These are phyloP conservation scores for Suillus tomentosus DNA, from an alignment of 768 basidiomycete species.

Conservation along the genomic window DNA sequence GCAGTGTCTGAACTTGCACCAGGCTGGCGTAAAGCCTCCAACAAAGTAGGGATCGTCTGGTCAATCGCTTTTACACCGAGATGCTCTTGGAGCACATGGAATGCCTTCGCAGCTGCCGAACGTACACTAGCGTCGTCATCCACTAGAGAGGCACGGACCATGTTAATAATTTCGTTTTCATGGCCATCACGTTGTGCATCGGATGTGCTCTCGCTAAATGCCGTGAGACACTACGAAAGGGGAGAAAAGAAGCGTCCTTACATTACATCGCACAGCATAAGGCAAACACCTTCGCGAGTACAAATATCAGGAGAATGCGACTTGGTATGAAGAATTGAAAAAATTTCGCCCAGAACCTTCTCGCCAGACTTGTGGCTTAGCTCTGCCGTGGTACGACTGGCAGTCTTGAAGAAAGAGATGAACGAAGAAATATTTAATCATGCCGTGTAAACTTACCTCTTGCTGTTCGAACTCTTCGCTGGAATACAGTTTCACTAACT, in stretches of 20 bases:
- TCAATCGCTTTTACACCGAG: conserved; percentile 92
- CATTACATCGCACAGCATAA: conserved; percentile 89
- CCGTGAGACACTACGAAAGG: not conserved
- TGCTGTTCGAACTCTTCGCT: conserved; percentile 82
- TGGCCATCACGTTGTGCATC: conserved; percentile 85
- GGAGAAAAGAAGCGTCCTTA: conserved; percentile 37
- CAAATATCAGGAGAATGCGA: conserved; percentile 61
- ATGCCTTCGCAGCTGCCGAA: conserved; percentile 82
- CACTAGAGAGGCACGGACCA: conserved; percentile 83
- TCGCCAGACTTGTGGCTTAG: conserved; percentile 96
- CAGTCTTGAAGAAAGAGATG: conserved; percentile 58
- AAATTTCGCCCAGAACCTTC: conserved; percentile 80
- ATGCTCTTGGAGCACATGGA: conserved; percentile 92
- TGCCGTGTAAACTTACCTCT: conserved; percentile 56
- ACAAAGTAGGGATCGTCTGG: conserved; percentile 90
- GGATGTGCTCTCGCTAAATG: conserved; percentile 73
- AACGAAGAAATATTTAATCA: conserved; percentile 10
- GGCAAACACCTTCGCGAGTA: conserved; percentile 82
- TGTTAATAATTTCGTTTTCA: conserved; percentile 84
- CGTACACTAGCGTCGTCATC: conserved; percentile 87
- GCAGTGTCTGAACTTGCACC: conserved; percentile 96
- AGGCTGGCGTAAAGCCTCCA: conserved; percentile 92
- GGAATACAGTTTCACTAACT: conserved; percentile 78
- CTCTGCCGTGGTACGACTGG: conserved; percentile 84
- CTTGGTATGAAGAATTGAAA: conserved; percentile 72